A percentile compares a stretch with the other conserved stretches of the same genome.
Evolutionary conservation across 768 basidiomycete genomes (phyloP).

Genomic region (Calvatia gigantea): DNA sequence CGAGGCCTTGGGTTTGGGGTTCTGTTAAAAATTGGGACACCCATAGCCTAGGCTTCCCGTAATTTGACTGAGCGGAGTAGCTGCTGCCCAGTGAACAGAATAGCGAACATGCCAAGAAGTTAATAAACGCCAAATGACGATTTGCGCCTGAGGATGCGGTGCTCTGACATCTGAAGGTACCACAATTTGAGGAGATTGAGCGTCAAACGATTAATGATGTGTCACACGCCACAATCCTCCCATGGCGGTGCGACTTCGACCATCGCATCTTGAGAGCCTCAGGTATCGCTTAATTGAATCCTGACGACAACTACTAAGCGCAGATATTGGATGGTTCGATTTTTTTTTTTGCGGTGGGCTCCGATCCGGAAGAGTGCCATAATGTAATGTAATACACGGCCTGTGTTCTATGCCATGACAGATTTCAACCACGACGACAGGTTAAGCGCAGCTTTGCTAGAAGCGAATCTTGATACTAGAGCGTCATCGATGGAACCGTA

Average conservation of each 20-base stretch:
- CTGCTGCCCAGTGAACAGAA: background rate
- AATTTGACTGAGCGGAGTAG: background rate
- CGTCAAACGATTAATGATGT: background rate
- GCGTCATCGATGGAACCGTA: conserved; percentile 29
- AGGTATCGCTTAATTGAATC: background rate
- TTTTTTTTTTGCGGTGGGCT: background rate
- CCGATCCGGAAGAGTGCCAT: background rate
- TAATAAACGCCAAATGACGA: background rate
- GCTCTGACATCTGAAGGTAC: background rate
- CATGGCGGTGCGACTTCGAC: background rate
- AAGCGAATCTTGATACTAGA: background rate
- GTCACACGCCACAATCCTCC: background rate
- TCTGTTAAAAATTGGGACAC: background rate
- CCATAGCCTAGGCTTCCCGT: background rate
- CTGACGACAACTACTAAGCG: too few relatives aligned
- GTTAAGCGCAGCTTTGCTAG: background rate
- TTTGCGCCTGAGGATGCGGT: background rate
- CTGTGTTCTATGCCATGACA: conserved; percentile 2
- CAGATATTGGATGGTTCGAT: background rate
- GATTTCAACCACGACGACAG: conserved; percentile 16
- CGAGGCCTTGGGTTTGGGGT: background rate
- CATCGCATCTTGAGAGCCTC: background rate
- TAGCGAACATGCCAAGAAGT: background rate
- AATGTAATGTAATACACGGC: background rate
- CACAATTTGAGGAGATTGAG: background rate